Evolutionary conservation across 2,329 filamentous ascomycete genomes (phyloP).

Genomic region (Epichloe coenophiala): DNA sequence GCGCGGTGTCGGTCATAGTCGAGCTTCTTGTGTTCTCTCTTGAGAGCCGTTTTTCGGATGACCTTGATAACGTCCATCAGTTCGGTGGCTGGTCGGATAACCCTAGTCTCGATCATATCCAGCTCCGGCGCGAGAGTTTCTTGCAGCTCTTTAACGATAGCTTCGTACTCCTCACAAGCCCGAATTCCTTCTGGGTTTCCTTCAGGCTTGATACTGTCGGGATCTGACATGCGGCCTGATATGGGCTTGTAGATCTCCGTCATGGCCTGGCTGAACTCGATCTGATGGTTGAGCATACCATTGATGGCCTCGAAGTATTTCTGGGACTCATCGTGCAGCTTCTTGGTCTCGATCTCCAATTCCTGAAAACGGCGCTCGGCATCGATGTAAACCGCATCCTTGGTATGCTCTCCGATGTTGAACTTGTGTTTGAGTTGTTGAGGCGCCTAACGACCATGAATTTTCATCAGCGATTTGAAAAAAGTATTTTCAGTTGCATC

Average conservation of each 20-base stretch:
- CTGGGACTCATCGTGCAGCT: slow-evolving; percentile 88
- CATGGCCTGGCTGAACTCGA: slow-evolving; percentile 94
- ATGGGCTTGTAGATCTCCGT: slow-evolving; percentile 97
- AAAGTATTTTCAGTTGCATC: not conserved
- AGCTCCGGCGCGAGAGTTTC: slow-evolving; percentile 80
- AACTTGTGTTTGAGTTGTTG: slow-evolving; percentile 86
- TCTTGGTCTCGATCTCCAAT: slow-evolving; percentile 91
- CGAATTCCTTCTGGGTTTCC: slow-evolving; percentile 87
- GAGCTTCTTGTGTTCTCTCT: slow-evolving; percentile 94
- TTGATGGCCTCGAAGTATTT: slow-evolving; percentile 98
- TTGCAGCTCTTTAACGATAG: slow-evolving; percentile 78
- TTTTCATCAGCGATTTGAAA: not conserved
- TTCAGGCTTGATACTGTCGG: slow-evolving; percentile 65
- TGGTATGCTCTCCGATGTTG: slow-evolving; percentile 90
- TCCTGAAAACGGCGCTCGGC: slow-evolving; percentile 89
- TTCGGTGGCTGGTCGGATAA: slow-evolving; percentile 88
- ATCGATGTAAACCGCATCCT: slow-evolving; percentile 89
- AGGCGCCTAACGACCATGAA: slow-evolving; percentile 47
- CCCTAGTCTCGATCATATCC: slow-evolving; percentile 89
- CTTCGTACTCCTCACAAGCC: slow-evolving; percentile 93
- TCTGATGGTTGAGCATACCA: slow-evolving; percentile 93
- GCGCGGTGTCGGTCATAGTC: slow-evolving; percentile 84
- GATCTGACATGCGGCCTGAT: slow-evolving; percentile 88
- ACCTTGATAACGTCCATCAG: slow-evolving; percentile 89
- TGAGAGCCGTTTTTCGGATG: slow-evolving; percentile 74